Base-by-base conservation (phyloP, 371 early-diverging fungal species). In the Coemansia linderi region DNA sequence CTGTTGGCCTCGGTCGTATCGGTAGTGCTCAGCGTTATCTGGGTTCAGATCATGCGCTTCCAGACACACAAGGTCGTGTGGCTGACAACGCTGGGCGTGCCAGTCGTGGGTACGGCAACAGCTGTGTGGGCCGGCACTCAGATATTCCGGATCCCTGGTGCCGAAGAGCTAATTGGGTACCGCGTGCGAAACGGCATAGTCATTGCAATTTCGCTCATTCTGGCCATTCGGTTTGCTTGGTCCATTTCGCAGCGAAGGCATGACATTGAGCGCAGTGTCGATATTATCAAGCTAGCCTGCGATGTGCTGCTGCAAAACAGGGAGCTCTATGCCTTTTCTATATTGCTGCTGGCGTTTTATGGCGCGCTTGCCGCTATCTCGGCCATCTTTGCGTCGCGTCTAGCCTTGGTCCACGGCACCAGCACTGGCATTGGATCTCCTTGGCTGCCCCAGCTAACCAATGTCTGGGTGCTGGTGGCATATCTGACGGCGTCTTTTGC, bases 221-320 rank as follows among this genome's bases (percentile, higher is more conserved):
- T 77, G 19, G 64, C 74, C 4, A 59, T 69, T 22, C 77, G 77
- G 15, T 77, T 77, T 41, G 56, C 40, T 1, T 73, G 73, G 77
- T 62, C 73, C 40, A 66, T 77, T 15, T 29, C 66, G 29, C 73
- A 69, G 48, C 62, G 63, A 29, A 24, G 57, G 31, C 52, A 40
- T 1, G 73, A 77, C 24, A 77, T 77, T 59, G 77, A 77, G 63
- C 69, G 74, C 22, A 73, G 77, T 43, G 77, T 73, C 1, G 69
- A 61, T 7, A 63, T 77, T 37, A 59, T 73, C 19, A 52, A 54
- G 22, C 63, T 77, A 36, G 61, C 77, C 1, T 73, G 77, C 52
- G 38, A 38, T 3, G 77, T 77, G 4, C 52, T 77, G 62, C 12
- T 61, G 56, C 61, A 66, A 38, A 77, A 73, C 50, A 46, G 46